phyloP scores from a whole-genome alignment of 805 yeast genomes.

The Middelhovenomyces tepae region DNA sequence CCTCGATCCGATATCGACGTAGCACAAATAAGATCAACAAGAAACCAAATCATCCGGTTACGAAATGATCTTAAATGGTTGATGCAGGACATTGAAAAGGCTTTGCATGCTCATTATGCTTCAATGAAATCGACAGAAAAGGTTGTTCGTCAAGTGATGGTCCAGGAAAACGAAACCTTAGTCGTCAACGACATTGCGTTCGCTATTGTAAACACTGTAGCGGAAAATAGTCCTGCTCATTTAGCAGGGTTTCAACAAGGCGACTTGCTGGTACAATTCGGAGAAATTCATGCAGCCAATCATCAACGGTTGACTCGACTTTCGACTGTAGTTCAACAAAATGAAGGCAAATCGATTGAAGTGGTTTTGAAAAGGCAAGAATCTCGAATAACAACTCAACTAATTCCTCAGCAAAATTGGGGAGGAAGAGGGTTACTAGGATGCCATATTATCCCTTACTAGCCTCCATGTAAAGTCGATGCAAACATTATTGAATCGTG shows the following conservation, averaged over 20 bases:
- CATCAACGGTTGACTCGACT: constrained; percentile 40
- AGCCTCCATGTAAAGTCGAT: constrained; percentile 93
- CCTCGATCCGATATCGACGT: constrained; percentile 83
- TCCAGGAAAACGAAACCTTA: not conserved
- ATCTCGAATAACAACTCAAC: constrained; percentile 3
- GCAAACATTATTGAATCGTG: constrained; percentile 82
- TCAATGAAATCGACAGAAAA: not conserved
- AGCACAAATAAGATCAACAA: constrained; percentile 48
- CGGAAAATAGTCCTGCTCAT: constrained; percentile 47
- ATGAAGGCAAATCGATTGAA: constrained; percentile 22
- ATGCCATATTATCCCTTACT: constrained; percentile 45
- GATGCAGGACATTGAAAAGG: constrained; percentile 37
- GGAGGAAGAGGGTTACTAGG: constrained; percentile 63
- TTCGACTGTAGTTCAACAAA: constrained; percentile 35
- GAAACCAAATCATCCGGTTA: constrained; percentile 57
- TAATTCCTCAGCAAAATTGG: constrained; percentile 49
- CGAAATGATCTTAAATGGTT: constrained; percentile 59
- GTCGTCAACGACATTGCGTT: constrained; percentile 16
- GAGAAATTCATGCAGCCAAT: constrained; percentile 45
- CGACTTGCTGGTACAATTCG: constrained; percentile 51
- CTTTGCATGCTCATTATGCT: constrained; percentile 35
- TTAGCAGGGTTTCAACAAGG: constrained; percentile 43
- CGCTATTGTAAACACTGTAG: constrained; percentile 39
- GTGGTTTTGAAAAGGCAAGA: constrained; percentile 12
- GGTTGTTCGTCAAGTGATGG: constrained; percentile 8